A percentile compares a stretch with the other conserved stretches of the same genome.
Conservation (phyloP, 495 filamentous ascomycete genomes). For the Hyaloscypha finlandica region DNA sequence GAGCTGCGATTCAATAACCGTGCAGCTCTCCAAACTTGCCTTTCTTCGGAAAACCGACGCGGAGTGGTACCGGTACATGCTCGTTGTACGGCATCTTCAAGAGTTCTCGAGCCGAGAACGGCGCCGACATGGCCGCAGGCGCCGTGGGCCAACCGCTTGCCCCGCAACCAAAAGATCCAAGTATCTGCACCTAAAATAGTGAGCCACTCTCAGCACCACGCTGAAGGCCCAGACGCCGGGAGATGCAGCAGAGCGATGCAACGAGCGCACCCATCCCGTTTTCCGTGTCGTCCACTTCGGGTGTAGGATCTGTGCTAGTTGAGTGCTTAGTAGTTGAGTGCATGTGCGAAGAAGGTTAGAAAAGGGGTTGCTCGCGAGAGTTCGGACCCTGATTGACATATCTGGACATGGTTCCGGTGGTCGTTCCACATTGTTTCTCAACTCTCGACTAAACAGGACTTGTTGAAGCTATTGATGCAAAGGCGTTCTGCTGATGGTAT, state of each 20-base stretch:
- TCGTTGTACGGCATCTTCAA: background rate
- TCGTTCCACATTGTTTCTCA: background rate
- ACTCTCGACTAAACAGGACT: background rate
- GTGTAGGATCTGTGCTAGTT: background rate
- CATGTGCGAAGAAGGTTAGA: background rate
- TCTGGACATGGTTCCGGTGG: background rate
- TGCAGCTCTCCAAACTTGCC: background rate
- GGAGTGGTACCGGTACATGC: background rate
- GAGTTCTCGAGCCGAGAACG: background rate
- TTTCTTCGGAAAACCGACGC: background rate
- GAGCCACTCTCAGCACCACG: background rate
- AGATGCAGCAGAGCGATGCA: background rate
- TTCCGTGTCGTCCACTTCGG: background rate
- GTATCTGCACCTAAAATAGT: background rate
- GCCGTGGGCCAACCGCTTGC: background rate
- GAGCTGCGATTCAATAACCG: background rate
- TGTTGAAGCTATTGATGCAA: background rate
- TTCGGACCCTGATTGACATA: conserved; percentile 4
- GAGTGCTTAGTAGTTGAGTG: background rate
- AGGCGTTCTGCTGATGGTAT: background rate
- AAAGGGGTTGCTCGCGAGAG: background rate
- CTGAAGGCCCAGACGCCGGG: background rate
- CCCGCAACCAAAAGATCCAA: background rate
- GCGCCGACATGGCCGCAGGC: background rate
- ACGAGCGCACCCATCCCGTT: background rate